phyloP scores from a whole-genome alignment of 2,329 filamentous ascomycete species.

The Botrytis deweyae region DNA sequence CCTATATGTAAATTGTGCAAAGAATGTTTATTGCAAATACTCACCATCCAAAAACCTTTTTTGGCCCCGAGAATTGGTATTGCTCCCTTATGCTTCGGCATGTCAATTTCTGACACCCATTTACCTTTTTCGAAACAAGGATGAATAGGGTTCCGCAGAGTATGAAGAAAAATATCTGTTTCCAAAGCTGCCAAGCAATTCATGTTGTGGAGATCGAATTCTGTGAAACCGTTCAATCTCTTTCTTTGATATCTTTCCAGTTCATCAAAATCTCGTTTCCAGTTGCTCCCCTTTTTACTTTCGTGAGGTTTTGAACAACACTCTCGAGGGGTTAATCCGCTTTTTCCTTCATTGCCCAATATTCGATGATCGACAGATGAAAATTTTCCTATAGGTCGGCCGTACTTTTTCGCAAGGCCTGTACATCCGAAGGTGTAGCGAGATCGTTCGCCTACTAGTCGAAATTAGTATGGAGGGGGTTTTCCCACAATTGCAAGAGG shows the following conservation, averaged over 20 bases:
- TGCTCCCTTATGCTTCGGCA: slow-evolving; percentile 18
- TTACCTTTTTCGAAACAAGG: slow-evolving; percentile 12
- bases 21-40: not conserved
- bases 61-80: slow-evolving; percentile 20
- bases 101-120: slow-evolving; percentile 20
- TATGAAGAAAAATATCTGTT: not conserved
- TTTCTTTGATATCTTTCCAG: not conserved
- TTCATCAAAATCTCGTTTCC: not conserved
- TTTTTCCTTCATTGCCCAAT: not conserved
- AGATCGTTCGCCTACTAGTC: not conserved
- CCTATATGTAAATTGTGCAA: not conserved
- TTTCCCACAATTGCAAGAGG: not conserved
- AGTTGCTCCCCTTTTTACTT: not conserved
- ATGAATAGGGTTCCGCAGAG: slow-evolving; percentile 18
- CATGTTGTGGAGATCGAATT: not conserved
- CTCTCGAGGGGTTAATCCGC: not conserved
- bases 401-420: not conserved
- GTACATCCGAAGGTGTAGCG: not conserved
- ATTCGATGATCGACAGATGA: slow-evolving; percentile 8
- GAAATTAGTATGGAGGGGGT: not conserved
- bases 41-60: slow-evolving; percentile 24
- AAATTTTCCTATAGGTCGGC: slow-evolving; percentile 1
- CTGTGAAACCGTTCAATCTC: slow-evolving; percentile 3
- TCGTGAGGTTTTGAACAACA: not conserved
- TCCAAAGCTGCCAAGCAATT: slow-evolving; percentile 4